Conservation (phyloP, 2,329 filamentous ascomycete species). For the Orbilia oligospora region DNA sequence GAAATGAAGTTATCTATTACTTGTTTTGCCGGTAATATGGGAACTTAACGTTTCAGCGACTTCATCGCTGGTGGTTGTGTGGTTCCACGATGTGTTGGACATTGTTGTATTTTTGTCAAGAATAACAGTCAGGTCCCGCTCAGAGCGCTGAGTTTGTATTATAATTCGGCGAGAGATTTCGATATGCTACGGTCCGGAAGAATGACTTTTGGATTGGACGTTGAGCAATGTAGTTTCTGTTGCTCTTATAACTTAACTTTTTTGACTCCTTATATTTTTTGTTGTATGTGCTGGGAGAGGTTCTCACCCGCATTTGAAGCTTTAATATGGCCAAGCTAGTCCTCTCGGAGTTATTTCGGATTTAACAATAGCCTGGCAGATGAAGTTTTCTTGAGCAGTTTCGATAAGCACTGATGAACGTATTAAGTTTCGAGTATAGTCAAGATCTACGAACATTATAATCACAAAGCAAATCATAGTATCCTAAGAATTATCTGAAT, state of each 20-base stretch:
- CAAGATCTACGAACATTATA: not conserved
- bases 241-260: not conserved
- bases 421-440: not conserved
- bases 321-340: not conserved
- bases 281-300: not conserved
- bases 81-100: slow-evolving; percentile 52
- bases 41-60: slow-evolving; percentile 43
- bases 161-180: not conserved
- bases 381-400: too few relatives aligned
- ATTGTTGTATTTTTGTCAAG: slow-evolving; percentile 56
- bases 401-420: not conserved
- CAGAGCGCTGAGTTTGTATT: not conserved
- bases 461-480: not conserved
- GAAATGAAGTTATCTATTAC: too few relatives aligned
- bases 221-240: not conserved
- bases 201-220: not conserved
- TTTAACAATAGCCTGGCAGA: slow-evolving; percentile 1
- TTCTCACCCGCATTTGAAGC: not conserved
- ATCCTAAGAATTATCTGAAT: too few relatives aligned
- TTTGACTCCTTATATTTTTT: not conserved
- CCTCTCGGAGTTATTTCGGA: slow-evolving; percentile 30
- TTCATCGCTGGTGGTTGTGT: slow-evolving; percentile 56
- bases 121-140: too few relatives aligned
- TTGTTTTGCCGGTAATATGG: slow-evolving; percentile 51
- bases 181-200: not conserved